A percentile compares a stretch with the other conserved stretches of the same genome.
Evolutionary conservation across 1,284 basidiomycete genomes (phyloP).

Genomic region (Cutaneotrichosporon sp.): DNA sequence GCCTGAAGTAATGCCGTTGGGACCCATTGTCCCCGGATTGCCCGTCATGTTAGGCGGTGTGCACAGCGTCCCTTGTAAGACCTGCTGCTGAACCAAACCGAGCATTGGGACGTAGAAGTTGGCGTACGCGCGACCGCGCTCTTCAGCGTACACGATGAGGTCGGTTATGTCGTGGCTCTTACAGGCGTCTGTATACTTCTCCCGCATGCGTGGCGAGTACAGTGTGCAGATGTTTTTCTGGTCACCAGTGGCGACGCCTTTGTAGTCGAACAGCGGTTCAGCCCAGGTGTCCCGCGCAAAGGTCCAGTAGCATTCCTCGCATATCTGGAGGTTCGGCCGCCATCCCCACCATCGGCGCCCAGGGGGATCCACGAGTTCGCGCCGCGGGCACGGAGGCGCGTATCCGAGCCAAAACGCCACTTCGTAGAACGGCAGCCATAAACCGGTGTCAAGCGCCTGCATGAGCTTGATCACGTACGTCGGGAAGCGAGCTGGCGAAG

Average conservation of each 20-base stretch:
- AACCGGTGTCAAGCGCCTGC: not conserved
- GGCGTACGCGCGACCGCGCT: not conserved
- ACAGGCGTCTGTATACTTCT: not conserved
- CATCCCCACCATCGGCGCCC: not conserved
- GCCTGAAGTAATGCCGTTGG: too few relatives aligned
- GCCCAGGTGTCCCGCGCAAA: not conserved
- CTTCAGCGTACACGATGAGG: not conserved
- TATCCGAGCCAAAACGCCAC: not conserved
- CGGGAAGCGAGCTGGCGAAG: not conserved
- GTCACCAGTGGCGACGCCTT: not conserved
- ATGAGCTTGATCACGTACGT: not conserved
- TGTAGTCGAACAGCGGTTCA: not conserved
- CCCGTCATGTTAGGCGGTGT: too few relatives aligned
- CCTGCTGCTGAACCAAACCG: not conserved
- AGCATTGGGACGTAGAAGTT: not conserved
- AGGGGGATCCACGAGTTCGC: not conserved
- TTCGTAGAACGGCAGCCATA: constrained; percentile 1
- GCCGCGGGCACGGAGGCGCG: not conserved
- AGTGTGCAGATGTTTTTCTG: not conserved
- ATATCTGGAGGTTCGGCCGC: constrained; percentile 2
- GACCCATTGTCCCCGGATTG: not conserved
- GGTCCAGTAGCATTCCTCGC: constrained; percentile 1
- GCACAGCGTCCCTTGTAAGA: not conserved
- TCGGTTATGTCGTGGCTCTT: not conserved
- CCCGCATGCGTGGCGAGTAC: not conserved